Percentiles rank a stretch among this genome's conserved stretches.
Evolutionary conservation across 371 early-diverging fungal species (phyloP).

Genomic region (Mucor plumbeus): DNA sequence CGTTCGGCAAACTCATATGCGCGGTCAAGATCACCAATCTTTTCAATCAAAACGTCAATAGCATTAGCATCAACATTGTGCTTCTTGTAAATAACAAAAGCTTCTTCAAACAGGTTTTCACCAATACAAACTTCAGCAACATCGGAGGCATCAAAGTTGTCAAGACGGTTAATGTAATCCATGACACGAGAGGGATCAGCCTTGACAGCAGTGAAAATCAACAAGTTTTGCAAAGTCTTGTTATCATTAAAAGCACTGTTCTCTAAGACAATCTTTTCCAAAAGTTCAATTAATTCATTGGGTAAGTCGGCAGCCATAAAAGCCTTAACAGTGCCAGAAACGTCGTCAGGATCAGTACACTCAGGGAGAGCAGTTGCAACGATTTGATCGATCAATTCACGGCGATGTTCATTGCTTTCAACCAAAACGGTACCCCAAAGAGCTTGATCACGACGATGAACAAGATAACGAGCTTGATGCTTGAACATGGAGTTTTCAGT

Average conservation of each 20-base stretch:
- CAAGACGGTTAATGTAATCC: slow-evolving; percentile 91
- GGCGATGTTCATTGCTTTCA: slow-evolving; percentile 80
- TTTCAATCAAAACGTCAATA: slow-evolving; percentile 88
- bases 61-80: slow-evolving; percentile 88
- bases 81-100: slow-evolving; percentile 94
- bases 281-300: slow-evolving; percentile 92
- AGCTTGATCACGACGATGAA: slow-evolving; percentile 83
- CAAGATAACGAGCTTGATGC: slow-evolving; percentile 96
- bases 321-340: slow-evolving; percentile 95
- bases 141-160: slow-evolving; percentile 95
- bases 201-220: slow-evolving; percentile 97
- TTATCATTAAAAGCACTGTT: slow-evolving; percentile 92
- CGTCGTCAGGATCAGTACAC: slow-evolving; percentile 95
- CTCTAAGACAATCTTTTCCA: slow-evolving; percentile 96
- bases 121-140: slow-evolving; percentile 94
- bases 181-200: slow-evolving; percentile 91
- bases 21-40: slow-evolving; percentile 91
- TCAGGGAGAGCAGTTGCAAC: slow-evolving; percentile 93
- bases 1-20: slow-evolving; percentile 95
- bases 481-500: slow-evolving; percentile 98
- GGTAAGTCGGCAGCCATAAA: slow-evolving; percentile 97
- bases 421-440: slow-evolving; percentile 89
- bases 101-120: slow-evolving; percentile 92
- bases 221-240: slow-evolving; percentile 94
- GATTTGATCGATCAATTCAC: slow-evolving; percentile 92